These are phyloP conservation scores for Strombidium stylifer DNA, from an alignment of 73 alveolate species.

Conservation along the genomic window DNA sequence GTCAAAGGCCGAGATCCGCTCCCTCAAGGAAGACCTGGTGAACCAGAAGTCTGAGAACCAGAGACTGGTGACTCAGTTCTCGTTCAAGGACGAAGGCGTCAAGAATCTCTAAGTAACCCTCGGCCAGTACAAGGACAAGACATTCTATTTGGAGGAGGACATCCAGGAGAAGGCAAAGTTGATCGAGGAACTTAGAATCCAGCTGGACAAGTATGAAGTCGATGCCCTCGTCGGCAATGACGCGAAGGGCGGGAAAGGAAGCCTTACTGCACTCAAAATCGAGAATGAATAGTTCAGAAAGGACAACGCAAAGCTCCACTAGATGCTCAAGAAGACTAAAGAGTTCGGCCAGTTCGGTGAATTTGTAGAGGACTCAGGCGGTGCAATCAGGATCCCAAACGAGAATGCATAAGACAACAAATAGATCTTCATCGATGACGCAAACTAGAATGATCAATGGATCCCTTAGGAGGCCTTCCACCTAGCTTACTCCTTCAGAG, in stretches of 20 bases:
- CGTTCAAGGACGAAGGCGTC: conserved; percentile 8
- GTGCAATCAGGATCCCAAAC: conserved; percentile 16
- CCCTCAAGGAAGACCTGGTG: conserved; percentile 11
- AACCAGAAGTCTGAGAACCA: neutral
- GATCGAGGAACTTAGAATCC: neutral
- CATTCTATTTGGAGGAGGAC: conserved; percentile 5
- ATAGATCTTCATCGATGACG: too few relatives aligned
- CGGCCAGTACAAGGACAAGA: conserved; percentile 16
- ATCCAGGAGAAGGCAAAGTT: neutral
- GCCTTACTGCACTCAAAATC: conserved; percentile 27
- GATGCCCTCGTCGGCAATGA: conserved; percentile 5
- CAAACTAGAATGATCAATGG: conserved; percentile 17
- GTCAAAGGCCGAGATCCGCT: neutral
- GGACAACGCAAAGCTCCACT: conserved; percentile 25
- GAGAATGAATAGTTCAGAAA: conserved; percentile 24
- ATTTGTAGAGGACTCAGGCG: conserved; percentile 43
- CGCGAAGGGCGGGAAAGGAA: conserved; percentile 31
- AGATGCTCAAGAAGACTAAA: conserved; percentile 11
- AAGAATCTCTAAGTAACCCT: neutral
- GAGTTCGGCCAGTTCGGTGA: conserved; percentile 23
- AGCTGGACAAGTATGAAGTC: conserved; percentile 21
- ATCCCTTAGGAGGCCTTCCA: conserved; percentile 27
- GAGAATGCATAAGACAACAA: too few relatives aligned
- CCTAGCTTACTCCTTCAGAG: conserved; percentile 33
- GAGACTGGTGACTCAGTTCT: neutral